Evolutionary conservation across 768 basidiomycete genomes (phyloP).

Genomic region (Rhodotorula paludigena): DNA sequence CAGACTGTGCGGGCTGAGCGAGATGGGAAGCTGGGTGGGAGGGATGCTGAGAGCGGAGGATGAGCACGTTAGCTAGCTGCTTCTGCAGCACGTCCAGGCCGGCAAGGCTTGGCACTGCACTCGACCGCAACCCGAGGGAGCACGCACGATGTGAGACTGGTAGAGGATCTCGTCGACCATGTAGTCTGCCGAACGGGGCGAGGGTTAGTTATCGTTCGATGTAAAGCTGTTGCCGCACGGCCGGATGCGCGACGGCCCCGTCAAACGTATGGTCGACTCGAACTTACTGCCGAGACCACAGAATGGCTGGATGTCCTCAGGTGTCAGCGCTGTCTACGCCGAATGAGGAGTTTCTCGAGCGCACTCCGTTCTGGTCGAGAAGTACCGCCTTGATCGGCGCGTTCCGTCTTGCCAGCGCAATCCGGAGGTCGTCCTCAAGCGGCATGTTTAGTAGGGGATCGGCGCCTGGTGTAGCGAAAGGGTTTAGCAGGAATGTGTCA

Average conservation of each 20-base stretch:
- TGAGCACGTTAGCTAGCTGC: too few species aligned
- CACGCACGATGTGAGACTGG: conserved; percentile 35
- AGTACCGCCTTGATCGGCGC: conserved; percentile 45
- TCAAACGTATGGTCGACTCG: too few species aligned
- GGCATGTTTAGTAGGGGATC: conserved; percentile 41
- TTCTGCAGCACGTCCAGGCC: not conserved
- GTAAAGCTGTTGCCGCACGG: conserved; percentile 23
- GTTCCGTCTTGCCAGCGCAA: conserved; percentile 20
- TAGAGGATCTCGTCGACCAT: conserved; percentile 45
- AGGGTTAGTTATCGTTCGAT: too few species aligned
- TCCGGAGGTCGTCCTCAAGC: conserved; percentile 15
- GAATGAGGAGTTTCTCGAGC: not conserved
- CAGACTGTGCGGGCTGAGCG: not conserved
- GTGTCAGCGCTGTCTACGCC: too few species aligned
- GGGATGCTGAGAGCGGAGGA: conserved; percentile 34
- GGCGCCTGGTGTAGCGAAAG: not conserved
- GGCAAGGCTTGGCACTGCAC: too few species aligned
- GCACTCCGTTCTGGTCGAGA: conserved; percentile 42
- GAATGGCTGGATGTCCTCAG: not conserved
- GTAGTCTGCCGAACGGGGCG: conserved; percentile 45
- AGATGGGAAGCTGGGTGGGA: conserved; percentile 35
- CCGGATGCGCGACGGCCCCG: too few species aligned
- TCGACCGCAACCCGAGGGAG: too few species aligned
- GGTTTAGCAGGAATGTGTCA: not conserved
- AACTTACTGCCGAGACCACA: conserved; percentile 22